A percentile compares a stretch with the other conserved stretches of the same genome.
Conservation (phyloP, 352 stramenopile genomes). For the Phytopythium montanum region DNA sequence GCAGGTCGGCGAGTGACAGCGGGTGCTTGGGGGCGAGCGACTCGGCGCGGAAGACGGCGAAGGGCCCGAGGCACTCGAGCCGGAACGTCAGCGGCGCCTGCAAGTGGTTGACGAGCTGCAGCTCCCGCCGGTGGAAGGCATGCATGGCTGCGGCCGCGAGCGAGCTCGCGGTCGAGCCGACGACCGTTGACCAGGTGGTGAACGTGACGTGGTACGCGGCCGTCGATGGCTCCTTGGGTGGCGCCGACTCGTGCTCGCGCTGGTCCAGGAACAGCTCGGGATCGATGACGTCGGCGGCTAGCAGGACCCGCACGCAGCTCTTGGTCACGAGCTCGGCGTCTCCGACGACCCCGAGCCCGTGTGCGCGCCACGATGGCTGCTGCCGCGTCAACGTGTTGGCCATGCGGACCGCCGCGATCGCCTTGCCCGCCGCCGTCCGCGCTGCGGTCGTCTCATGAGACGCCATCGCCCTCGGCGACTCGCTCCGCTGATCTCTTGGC, state of each 20-base stretch:
- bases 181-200: conserved; percentile 62
- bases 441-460: neutral
- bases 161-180: conserved; percentile 1
- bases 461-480: conserved; percentile 6
- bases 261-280: conserved; percentile 65
- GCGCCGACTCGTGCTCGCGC: neutral
- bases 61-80: conserved; percentile 58
- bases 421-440: conserved; percentile 43
- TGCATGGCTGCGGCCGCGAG: conserved; percentile 20
- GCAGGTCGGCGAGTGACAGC: conserved; percentile 49
- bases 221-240: neutral
- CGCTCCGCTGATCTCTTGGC: conserved; percentile 6
- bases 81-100: conserved; percentile 64
- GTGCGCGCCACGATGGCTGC: neutral
- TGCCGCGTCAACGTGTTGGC: conserved; percentile 53
- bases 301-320: conserved; percentile 49
- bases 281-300: conserved; percentile 57
- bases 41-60: conserved; percentile 53
- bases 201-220: conserved; percentile 56
- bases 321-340: conserved; percentile 30
- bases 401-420: conserved; percentile 60
- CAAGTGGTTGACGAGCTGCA: conserved; percentile 60
- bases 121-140: conserved; percentile 41
- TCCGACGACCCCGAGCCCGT: conserved; percentile 2
- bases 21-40: conserved; percentile 61